Percentiles rank a stretch among this genome's conserved stretches.
phyloP scores from a whole-genome alignment of 164 flowering plant genomes.

The Aristolochia californica region DNA sequence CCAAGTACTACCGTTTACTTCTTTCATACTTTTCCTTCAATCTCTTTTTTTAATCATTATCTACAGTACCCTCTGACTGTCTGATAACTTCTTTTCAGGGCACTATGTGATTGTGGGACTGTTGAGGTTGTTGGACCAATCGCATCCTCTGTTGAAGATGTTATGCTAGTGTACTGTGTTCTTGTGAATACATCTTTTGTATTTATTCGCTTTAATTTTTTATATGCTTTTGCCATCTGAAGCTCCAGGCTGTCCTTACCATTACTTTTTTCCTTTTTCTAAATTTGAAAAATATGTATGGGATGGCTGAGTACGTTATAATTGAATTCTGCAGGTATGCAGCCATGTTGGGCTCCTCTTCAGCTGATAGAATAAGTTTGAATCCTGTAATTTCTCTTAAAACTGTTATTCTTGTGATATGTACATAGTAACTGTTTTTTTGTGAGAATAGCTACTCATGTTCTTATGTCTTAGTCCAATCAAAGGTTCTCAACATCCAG shows the following conservation, averaged over 20 bases:
- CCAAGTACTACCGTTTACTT: too few relatives aligned
- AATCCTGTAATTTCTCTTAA: constrained; percentile 46
- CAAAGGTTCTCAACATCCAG: too few relatives aligned
- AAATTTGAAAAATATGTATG: not conserved
- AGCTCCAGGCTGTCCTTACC: not conserved
- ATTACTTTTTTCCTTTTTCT: not conserved
- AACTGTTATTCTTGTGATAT: not conserved
- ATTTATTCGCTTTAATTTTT: not conserved
- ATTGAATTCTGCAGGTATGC: constrained; percentile 57
- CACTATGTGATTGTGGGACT: constrained; percentile 72
- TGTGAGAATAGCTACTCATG: not conserved
- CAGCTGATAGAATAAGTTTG: constrained; percentile 38
- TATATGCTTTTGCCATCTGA: not conserved
- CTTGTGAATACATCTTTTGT: not conserved
- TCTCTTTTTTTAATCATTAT: too few relatives aligned
- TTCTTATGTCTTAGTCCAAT: not conserved
- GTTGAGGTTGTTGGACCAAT: constrained; percentile 86
- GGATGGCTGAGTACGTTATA: not conserved
- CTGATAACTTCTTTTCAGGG: constrained; percentile 26
- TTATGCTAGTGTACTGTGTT: constrained; percentile 57
- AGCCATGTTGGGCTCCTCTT: constrained; percentile 71
- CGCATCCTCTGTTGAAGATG: constrained; percentile 87
- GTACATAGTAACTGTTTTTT: not conserved
- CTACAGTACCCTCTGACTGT: not conserved
- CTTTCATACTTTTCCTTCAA: too few relatives aligned